Base-by-base conservation (phyloP, 1,139 yeast genomes). In the Suhomyces bokatorum region DNA sequence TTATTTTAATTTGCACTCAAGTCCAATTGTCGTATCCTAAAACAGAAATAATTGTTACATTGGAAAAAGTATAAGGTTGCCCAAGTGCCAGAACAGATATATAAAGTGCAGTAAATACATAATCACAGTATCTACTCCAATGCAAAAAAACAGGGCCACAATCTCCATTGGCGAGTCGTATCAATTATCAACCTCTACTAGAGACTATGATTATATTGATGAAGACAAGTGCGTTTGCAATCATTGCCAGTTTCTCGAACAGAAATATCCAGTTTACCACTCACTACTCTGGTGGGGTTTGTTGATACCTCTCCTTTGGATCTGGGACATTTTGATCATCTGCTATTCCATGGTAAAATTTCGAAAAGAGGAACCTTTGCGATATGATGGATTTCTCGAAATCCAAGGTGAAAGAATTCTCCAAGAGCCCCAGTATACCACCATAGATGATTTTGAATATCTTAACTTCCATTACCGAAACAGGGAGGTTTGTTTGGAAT, bases 271-370 rank as follows among this genome's bases (percentile, higher is more conserved):
- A 30, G 36, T 29, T 11, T 30, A 33, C 3, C 36, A 28, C 11
- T 20, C 32, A 37, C 43, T 47, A 3, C 39, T 63, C 14, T 35
- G 52, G 30, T 46, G 50, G 43, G 69, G 69, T 0, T 12, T 57
- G 0, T 3, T 58, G 2, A 45, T 58, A 22, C 71, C 72, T 3
- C 35, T 54, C 0, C 11, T 59, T 2, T 66, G 70, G 70, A 2
- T 59, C 1, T 43, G 42, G n/a, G 47, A 46, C 24, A 33, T 53
- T 5, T 35, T 37, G n/a, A 7, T 32, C 11, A 6, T 24, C 7
- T 11, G 22, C n/a, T 40, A 33, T 16, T 33, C 14, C 6, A 11
- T 37, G 7, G 2, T 35, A n/a, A n/a, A 34, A 26, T 44, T 33
- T 14, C n/a, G 34, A 12, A 32, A 32, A 8, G 30, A n/a, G 12